Percentiles rank a stretch among this genome's conserved stretches.
Conservation (phyloP, 495 filamentous ascomycete genomes). For the Neurospora hispaniola region DNA sequence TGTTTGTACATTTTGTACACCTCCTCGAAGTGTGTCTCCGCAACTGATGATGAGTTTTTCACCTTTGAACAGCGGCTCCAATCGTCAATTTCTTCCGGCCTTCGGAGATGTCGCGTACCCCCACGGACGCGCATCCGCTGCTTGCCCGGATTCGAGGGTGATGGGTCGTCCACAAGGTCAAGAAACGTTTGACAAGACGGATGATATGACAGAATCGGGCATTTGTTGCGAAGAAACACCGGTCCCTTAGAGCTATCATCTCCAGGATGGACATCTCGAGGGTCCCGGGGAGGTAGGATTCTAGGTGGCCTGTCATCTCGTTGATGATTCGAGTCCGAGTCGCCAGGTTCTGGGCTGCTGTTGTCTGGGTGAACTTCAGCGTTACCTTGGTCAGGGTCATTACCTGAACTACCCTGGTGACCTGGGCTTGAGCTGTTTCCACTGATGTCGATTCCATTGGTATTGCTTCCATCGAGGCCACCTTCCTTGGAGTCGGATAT, state of each 20-base stretch:
- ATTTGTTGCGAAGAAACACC: conserved; percentile 46
- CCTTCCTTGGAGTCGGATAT: not conserved
- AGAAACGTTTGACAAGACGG: conserved; percentile 48
- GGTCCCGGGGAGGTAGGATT: conserved; percentile 3
- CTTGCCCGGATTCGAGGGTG: conserved; percentile 21
- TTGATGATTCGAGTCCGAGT: conserved; percentile 2
- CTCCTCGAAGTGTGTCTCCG: conserved; percentile 15
- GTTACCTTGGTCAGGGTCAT: not conserved
- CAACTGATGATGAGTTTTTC: not conserved
- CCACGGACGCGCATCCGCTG: conserved; percentile 23
- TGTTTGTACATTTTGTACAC: conserved; percentile 32
- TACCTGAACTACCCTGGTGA: not conserved
- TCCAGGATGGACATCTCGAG: conserved; percentile 21
- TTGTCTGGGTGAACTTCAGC: not conserved
- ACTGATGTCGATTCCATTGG: not conserved
- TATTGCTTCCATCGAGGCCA: not conserved
- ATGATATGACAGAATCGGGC: conserved; percentile 50
- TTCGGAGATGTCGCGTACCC: conserved; percentile 33
- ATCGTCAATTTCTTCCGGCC: conserved; percentile 38
- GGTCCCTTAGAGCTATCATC: conserved; percentile 28
- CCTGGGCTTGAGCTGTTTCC: not conserved
- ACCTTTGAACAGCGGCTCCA: conserved; percentile 3
- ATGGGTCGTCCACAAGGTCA: conserved; percentile 54
- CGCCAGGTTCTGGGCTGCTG: not conserved
- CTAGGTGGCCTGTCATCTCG: not conserved